A percentile compares a stretch with the other conserved stretches of the same genome.
These are phyloP conservation scores for Suillus ampliporus DNA, from an alignment of 768 basidiomycete genomes.

Conservation along the genomic window DNA sequence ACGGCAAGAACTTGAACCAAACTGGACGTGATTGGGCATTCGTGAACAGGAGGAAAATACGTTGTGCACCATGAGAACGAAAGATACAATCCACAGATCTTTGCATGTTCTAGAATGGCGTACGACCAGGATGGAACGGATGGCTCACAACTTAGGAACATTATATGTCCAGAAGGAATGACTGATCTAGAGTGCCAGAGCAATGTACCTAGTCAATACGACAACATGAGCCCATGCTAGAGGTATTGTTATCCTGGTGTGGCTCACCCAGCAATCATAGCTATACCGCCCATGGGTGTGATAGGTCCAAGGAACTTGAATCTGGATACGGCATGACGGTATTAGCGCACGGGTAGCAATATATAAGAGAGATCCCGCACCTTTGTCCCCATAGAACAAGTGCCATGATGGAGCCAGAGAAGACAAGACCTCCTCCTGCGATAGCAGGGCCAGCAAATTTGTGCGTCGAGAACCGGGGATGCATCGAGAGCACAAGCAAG, in stretches of 20 bases:
- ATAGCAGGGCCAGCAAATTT: constrained; percentile 74
- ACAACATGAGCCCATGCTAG: constrained; percentile 13
- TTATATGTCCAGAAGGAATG: neutral
- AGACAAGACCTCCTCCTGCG: constrained; percentile 56
- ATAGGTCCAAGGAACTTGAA: constrained; percentile 63
- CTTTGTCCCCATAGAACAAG: constrained; percentile 55
- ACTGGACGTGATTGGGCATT: neutral
- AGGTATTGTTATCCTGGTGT: neutral
- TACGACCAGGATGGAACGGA: neutral
- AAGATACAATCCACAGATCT: neutral
- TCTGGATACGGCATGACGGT: constrained; percentile 30
- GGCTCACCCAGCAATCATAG: constrained; percentile 73
- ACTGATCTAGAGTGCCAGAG: constrained; percentile 49
- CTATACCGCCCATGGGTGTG: constrained; percentile 67
- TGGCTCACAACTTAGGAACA: neutral
- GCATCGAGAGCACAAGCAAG: constrained; percentile 63
- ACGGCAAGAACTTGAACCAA: neutral
- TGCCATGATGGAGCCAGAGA: constrained; percentile 67
- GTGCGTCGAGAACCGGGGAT: constrained; percentile 63
- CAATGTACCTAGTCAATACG: constrained; percentile 52
- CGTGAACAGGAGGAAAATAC: neutral
- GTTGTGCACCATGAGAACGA: neutral
- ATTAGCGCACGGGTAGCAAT: neutral
- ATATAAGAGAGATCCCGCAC: constrained; percentile 31
- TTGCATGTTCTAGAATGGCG: neutral